phyloP scores from a whole-genome alignment of 2,329 filamentous ascomycete species.

The Fusarium siculi region DNA sequence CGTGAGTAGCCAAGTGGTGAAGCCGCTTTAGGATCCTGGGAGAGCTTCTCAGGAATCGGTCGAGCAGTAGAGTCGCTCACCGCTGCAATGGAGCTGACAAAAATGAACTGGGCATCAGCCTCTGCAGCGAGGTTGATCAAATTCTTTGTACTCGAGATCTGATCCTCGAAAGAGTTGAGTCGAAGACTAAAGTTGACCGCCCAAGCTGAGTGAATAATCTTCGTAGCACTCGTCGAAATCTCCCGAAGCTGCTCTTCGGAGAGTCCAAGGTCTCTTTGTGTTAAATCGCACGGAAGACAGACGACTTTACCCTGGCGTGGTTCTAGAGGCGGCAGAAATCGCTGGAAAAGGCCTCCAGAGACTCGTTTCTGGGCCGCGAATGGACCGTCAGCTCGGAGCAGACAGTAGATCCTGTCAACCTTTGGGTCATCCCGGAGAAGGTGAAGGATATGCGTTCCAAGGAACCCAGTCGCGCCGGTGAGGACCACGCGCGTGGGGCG shows the following conservation, averaged over 20 bases:
- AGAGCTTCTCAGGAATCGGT: conserved; percentile 48
- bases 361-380: conserved; percentile 9
- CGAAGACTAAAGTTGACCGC: conserved; percentile 66
- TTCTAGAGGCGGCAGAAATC: conserved; percentile 4
- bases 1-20: conserved; percentile 57
- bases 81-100: conserved; percentile 62
- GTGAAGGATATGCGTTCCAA: conserved; percentile 66
- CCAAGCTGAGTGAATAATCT: conserved; percentile 63
- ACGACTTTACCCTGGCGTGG: conserved; percentile 3
- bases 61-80: conserved; percentile 49
- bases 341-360: conserved; percentile 17
- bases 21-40: conserved; percentile 26
- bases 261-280: conserved; percentile 8
- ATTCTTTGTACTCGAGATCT: conserved; percentile 57
- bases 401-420: conserved; percentile 28
- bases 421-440: conserved; percentile 11
- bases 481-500: conserved; percentile 51
- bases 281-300: conserved; percentile 32
- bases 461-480: conserved; percentile 73
- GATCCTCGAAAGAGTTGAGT: conserved; percentile 61
- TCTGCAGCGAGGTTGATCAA: conserved; percentile 52
- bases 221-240: not conserved
- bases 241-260: not conserved
- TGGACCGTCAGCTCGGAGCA: conserved; percentile 55
- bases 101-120: conserved; percentile 52